Percentiles rank a stretch among this genome's conserved stretches.
Evolutionary conservation across 148 eudicot species (phyloP).

Genomic region (Heliosperma pusillum): DNA sequence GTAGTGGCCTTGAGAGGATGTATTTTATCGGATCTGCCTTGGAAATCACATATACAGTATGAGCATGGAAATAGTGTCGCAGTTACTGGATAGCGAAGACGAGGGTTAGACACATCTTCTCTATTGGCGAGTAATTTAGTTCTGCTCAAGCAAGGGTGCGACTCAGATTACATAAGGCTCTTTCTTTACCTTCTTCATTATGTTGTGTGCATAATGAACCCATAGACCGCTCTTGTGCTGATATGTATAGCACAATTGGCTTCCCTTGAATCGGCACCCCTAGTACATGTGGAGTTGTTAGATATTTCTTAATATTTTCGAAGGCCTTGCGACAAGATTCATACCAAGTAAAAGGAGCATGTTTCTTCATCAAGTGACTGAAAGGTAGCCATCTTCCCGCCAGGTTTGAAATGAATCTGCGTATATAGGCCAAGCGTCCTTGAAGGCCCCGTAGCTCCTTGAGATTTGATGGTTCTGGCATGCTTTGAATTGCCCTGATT

Average conservation of each 20-base stretch:
- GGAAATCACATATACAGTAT: too few relatives aligned
- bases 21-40: neutral
- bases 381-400: neutral
- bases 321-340: neutral
- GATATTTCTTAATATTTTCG: too few relatives aligned
- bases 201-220: neutral
- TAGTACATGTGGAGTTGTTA: too few relatives aligned
- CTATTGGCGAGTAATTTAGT: too few relatives aligned
- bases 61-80: too few relatives aligned
- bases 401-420: neutral
- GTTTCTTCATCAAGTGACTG: constrained; percentile 1
- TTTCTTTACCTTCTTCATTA: neutral
- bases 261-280: too few relatives aligned
- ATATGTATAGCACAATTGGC: too few relatives aligned
- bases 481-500: too few relatives aligned
- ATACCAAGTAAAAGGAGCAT: neutral
- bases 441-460: neutral
- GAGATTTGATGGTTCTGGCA: neutral
- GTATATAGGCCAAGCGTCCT: neutral
- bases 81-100: too few relatives aligned
- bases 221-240: too few relatives aligned
- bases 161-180: neutral
- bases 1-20: neutral
- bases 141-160: too few relatives aligned
- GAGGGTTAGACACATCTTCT: too few relatives aligned